Evolutionary conservation across 345 rosid genomes (phyloP).

Genomic region (Nasturtium officinale): DNA sequence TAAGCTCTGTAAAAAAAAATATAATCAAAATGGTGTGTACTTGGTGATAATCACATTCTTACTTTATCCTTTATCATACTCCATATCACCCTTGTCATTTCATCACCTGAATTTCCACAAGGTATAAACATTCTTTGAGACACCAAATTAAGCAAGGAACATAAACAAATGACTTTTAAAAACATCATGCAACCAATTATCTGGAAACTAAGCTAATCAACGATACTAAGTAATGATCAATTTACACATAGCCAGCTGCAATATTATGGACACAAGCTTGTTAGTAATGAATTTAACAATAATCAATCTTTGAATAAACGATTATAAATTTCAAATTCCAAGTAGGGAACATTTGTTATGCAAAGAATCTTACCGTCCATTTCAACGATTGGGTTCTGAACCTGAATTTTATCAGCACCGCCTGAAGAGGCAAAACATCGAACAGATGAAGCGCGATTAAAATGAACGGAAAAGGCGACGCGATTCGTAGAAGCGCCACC

Average conservation of each 20-base stretch:
- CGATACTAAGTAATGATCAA: constrained; percentile 7
- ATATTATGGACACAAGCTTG: not conserved
- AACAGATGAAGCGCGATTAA: constrained; percentile 43
- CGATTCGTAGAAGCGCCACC: constrained; percentile 39
- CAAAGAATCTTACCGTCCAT: constrained; percentile 61
- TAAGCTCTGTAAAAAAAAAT: constrained; percentile 7
- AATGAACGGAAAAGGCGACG: constrained; percentile 33
- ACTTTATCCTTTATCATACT: constrained; percentile 85
- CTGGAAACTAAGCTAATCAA: not conserved
- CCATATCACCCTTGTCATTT: constrained; percentile 96
- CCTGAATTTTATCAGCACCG: constrained; percentile 51
- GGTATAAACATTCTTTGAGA: not conserved
- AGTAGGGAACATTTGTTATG: not conserved
- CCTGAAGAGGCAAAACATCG: constrained; percentile 57
- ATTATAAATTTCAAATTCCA: not conserved
- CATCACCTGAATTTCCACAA: constrained; percentile 61
- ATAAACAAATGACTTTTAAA: not conserved
- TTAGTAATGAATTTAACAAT: not conserved
- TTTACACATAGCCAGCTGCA: not conserved
- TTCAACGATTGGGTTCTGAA: constrained; percentile 64
- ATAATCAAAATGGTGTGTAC: not conserved
- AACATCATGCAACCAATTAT: not conserved
- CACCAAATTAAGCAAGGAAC: not conserved
- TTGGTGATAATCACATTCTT: constrained; percentile 15
- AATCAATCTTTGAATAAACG: not conserved